phyloP scores from a whole-genome alignment of 495 filamentous ascomycete species.

The Tuber indicum region DNA sequence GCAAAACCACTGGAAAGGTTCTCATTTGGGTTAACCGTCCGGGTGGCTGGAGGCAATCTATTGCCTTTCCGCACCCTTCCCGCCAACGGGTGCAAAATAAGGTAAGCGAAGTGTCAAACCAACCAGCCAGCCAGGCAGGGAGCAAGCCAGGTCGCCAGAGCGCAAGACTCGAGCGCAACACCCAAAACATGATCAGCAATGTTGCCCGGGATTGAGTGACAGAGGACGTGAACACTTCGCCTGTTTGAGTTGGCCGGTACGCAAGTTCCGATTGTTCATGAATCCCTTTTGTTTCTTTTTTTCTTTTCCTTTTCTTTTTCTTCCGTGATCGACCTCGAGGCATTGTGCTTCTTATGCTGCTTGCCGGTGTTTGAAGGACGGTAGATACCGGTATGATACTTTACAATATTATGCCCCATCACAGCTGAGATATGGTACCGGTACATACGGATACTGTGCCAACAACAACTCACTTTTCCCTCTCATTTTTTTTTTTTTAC shows the following conservation, averaged over 20 bases:
- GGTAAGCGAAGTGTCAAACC: conserved; percentile 1
- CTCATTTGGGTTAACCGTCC: background rate
- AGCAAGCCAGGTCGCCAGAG: background rate
- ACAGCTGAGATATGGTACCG: background rate
- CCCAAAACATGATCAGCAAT: background rate
- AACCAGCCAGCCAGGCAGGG: background rate
- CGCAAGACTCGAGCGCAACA: background rate
- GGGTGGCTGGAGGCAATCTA: background rate
- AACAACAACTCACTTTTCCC: background rate
- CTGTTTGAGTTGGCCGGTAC: background rate
- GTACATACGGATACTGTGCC: background rate
- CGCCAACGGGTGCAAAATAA: background rate
- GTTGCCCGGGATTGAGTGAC: background rate
- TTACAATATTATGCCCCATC: background rate
- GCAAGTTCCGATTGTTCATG: background rate
- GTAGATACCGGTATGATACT: background rate
- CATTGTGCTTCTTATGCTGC: background rate
- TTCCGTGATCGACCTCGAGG: background rate
- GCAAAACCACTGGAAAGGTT: background rate
- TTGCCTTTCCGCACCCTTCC: background rate
- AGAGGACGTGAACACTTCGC: background rate
- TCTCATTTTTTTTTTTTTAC: background rate
- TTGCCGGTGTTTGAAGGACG: background rate
- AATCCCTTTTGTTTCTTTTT: background rate
- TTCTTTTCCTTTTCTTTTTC: background rate